A percentile compares a stretch with the other conserved stretches of the same genome.
Evolutionary conservation across 192 early-diverging fungal genomes (phyloP).

Genomic region (Coemansia sp.): DNA sequence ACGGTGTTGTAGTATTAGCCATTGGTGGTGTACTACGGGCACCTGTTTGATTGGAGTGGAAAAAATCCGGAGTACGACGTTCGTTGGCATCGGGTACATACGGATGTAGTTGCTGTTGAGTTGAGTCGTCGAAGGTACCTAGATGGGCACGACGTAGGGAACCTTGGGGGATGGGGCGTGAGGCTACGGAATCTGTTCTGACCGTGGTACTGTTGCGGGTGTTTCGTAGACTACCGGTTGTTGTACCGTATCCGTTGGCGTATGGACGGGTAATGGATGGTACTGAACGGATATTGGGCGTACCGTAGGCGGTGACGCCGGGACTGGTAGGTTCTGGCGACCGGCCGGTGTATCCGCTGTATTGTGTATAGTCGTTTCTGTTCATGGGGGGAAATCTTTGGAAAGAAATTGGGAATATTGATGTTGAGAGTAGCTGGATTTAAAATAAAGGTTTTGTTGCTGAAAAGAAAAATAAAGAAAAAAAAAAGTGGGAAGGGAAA

Average conservation of each 20-base stretch:
- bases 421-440: no score
- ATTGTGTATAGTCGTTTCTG: constrained; percentile 20
- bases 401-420: no score
- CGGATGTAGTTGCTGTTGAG: constrained; percentile 31
- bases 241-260: neutral
- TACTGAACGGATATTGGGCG: neutral
- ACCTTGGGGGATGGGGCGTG: constrained; percentile 2
- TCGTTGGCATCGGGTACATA: constrained; percentile 38
- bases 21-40: no score
- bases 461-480: constrained; percentile 8
- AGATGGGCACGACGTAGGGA: constrained; percentile 5
- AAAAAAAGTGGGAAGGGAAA: no score
- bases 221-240: constrained; percentile 44
- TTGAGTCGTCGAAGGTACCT: neutral
- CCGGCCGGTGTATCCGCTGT: constrained; percentile 16
- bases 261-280: neutral
- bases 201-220: constrained; percentile 28
- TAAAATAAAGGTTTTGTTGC: neutral
- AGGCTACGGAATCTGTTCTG: neutral
- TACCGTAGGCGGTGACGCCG: neutral
- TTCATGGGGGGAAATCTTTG: constrained; percentile 14
- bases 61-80: constrained; percentile 32
- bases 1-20: constrained; percentile 18
- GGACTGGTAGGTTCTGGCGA: neutral
- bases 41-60: no score